Base-by-base conservation (phyloP, 2,329 filamentous ascomycete species). In the Diaporthe citrichinensis region DNA sequence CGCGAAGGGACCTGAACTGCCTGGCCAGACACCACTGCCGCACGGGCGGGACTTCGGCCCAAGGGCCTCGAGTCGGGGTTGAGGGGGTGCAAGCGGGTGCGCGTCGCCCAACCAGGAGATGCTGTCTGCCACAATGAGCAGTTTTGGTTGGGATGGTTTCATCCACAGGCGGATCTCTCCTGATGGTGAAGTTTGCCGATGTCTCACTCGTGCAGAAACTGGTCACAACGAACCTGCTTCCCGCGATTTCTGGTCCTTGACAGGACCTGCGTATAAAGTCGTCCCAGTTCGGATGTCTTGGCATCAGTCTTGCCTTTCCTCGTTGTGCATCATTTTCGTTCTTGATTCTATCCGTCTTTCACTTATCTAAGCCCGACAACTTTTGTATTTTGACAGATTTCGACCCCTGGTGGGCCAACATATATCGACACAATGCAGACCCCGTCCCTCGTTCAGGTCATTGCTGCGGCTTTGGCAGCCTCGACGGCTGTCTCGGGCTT, bases 401-500 rank as follows among this genome's bases (percentile, higher is more conserved):
- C 3, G 1, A 5, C 61, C 61, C 61, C 61, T 65, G 61, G 61
- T 65, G 61, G 61, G 61, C 25, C 61, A 49, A 23, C 9, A 17
- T 4, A 65, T 17, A 49, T 34, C 25, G n/a, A 34, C 41, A 34
- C 1, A n/a, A 65, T 65, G 61, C 61, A 65, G 61, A 65, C 61
- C 10, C 61, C 61, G 25, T 65, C 61, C 41, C 61, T 65, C 41
- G 25, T 65, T 34, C 61, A 65, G 25, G 9, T 65, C 17, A 46
- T 65, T 41, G 61, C 61, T 14, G 61, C 61, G 14, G 61, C 61
- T 4, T 34, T 65, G 61, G 61, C 61, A 65, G 61, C 61, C 41
- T 65, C 61, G 25, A 65, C 61, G 61, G 61, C 61, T 34, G 61
- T 65, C 61, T 46, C 61, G 41, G 61, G 61, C 39, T 49, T 65